These are phyloP conservation scores for Entelexis paramagnoliae DNA, from an alignment of 1,139 yeast species.

Conservation along the genomic window DNA sequence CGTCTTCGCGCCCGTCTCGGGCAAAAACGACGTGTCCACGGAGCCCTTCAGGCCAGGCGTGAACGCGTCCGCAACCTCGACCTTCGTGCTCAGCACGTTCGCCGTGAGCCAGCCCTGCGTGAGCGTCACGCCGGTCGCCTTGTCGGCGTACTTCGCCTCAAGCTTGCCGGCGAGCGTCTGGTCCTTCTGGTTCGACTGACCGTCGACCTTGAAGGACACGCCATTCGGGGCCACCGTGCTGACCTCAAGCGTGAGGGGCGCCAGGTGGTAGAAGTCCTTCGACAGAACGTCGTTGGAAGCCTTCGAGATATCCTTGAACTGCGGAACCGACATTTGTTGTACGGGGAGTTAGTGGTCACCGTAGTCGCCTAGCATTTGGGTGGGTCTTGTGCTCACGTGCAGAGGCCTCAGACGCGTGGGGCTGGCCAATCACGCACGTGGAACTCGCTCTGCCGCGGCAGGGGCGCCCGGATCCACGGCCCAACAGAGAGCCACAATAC, in stretches of 20 bases:
- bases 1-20: conserved; percentile 70
- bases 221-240: conserved; percentile 95
- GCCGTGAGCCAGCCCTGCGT: conserved; percentile 98
- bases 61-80: conserved; percentile 83
- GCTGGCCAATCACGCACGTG: conserved; percentile 6
- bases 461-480: background rate
- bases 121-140: conserved; percentile 82
- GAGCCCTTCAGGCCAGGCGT: conserved; percentile 95
- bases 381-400: conserved; percentile 2
- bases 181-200: conserved; percentile 70
- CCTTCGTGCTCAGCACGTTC: conserved; percentile 83
- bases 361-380: background rate
- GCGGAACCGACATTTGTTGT: conserved; percentile 32
- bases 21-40: conserved; percentile 77
- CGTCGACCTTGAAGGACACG: conserved; percentile 88
- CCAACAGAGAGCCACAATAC: background rate
- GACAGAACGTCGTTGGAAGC: conserved; percentile 67
- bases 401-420: background rate
- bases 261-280: conserved; percentile 86
- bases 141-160: conserved; percentile 90
- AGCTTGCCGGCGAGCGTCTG: conserved; percentile 79
- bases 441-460: background rate
- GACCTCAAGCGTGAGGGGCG: conserved; percentile 80
- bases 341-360: background rate
- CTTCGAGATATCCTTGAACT: conserved; percentile 29